Percentiles rank a stretch among this genome's conserved stretches.
Conservation (phyloP, 345 rosid species). For the Raphanus raphanistrum region DNA sequence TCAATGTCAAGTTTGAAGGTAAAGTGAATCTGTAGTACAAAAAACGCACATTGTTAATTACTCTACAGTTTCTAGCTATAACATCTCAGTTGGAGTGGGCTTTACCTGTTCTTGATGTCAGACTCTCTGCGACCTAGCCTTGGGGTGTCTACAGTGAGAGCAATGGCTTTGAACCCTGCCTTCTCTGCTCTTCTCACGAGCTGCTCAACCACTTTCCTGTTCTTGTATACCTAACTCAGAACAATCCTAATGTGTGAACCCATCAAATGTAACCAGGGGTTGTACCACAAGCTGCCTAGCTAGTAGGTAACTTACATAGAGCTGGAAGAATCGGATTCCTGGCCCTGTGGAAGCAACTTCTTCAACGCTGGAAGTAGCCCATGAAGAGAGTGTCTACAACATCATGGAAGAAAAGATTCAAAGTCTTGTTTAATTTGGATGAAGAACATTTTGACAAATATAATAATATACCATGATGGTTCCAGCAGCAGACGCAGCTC, state of each 20-base stretch:
- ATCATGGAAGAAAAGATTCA: not conserved
- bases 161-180: conserved; percentile 89
- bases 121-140: conserved; percentile 85
- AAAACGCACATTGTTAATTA: not conserved
- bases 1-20: conserved; percentile 62
- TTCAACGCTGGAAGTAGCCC: conserved; percentile 88
- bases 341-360: conserved; percentile 92
- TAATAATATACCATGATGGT: conserved; percentile 61
- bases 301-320: conserved; percentile 49
- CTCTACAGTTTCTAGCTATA: not conserved
- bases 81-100: not conserved
- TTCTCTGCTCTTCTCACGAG: conserved; percentile 82
- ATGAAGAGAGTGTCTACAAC: conserved; percentile 71
- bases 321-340: conserved; percentile 85
- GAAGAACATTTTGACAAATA: not conserved
- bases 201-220: conserved; percentile 76
- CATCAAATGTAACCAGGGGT: not conserved
- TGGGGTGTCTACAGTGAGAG: conserved; percentile 86
- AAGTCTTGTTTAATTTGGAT: not conserved
- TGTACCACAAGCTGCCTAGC: not conserved
- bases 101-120: conserved; percentile 81
- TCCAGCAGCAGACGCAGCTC: conserved; percentile 85
- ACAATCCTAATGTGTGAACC: not conserved
- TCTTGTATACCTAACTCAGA: conserved; percentile 54
- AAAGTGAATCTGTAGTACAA: conserved; percentile 56